Conservation (phyloP, 202 grass and related monocot genomes). For the Cymbopogon flexuosus region DNA sequence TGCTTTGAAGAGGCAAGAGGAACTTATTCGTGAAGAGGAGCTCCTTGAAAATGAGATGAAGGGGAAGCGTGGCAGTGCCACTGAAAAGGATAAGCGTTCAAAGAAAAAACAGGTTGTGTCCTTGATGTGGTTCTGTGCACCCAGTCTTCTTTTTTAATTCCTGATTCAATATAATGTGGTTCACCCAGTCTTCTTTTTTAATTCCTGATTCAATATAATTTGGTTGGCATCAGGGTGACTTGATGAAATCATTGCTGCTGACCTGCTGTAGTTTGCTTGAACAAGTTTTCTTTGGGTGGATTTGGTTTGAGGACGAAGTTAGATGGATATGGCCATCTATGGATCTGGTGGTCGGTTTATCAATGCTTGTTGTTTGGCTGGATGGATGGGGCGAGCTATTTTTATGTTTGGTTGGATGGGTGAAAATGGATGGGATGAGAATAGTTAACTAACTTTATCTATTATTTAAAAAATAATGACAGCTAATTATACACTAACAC, state of each 20-base stretch:
- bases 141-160: neutral
- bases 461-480: too few species aligned
- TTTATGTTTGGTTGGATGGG: too few species aligned
- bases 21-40: slow-evolving; percentile 96
- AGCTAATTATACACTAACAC: too few species aligned
- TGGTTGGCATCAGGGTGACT: slow-evolving; percentile 29
- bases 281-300: slow-evolving; percentile 12
- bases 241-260: slow-evolving; percentile 5
- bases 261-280: slow-evolving; percentile 15
- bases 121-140: slow-evolving; percentile 12
- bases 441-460: too few species aligned
- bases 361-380: too few species aligned
- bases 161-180: slow-evolving; percentile 6
- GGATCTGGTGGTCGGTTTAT: too few species aligned
- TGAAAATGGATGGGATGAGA: too few species aligned
- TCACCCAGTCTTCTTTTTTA: neutral
- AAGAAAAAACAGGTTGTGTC: slow-evolving; percentile 94
- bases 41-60: slow-evolving; percentile 78
- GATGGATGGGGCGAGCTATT: too few species aligned
- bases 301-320: too few species aligned
- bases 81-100: slow-evolving; percentile 80
- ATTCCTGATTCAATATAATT: slow-evolving; percentile 5
- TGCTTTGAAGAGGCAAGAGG: slow-evolving; percentile 95
- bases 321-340: too few species aligned
- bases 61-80: slow-evolving; percentile 45